Conservation (phyloP, 2,329 filamentous ascomycete species). For the Penicillium sp. region DNA sequence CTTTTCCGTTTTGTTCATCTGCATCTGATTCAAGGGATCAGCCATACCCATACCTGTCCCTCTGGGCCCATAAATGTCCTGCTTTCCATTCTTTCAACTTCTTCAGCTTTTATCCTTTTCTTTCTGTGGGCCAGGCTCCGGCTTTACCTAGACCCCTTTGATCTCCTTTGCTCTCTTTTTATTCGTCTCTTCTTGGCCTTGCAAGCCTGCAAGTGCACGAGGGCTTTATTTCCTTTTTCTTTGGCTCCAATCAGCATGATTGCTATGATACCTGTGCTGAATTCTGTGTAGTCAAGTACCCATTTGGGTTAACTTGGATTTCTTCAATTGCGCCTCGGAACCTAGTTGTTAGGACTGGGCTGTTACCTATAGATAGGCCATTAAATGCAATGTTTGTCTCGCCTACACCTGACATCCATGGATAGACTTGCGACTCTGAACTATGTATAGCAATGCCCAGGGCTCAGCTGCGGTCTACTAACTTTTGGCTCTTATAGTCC, state of each 20-base stretch:
- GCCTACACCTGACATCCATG: background rate
- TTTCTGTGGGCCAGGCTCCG: constrained; percentile 23
- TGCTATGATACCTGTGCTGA: constrained; percentile 38
- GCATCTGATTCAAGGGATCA: constrained; percentile 30
- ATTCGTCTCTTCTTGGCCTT: constrained; percentile 5
- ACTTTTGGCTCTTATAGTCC: too few relatives aligned
- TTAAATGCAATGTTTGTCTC: background rate
- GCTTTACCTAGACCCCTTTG: constrained; percentile 23
- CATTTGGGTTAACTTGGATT: background rate
- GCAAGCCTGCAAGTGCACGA: background rate
- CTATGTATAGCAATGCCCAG: too few relatives aligned
- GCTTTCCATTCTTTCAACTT: constrained; percentile 16
- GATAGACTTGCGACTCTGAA: too few relatives aligned
- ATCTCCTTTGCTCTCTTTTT: constrained; percentile 14
- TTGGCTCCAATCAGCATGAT: constrained; percentile 27
- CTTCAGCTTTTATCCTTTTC: constrained; percentile 7
- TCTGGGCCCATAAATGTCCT: constrained; percentile 16
- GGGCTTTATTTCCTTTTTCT: constrained; percentile 15
- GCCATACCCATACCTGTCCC: constrained; percentile 24
- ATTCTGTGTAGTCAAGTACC: constrained; percentile 9
- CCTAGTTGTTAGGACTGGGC: background rate
- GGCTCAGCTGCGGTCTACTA: too few relatives aligned
- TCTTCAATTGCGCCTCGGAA: background rate
- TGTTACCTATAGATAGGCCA: background rate
- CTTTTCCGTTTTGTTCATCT: constrained; percentile 21